Conservation (phyloP, 106 monocot species). For the Amphibolis antarctica region DNA sequence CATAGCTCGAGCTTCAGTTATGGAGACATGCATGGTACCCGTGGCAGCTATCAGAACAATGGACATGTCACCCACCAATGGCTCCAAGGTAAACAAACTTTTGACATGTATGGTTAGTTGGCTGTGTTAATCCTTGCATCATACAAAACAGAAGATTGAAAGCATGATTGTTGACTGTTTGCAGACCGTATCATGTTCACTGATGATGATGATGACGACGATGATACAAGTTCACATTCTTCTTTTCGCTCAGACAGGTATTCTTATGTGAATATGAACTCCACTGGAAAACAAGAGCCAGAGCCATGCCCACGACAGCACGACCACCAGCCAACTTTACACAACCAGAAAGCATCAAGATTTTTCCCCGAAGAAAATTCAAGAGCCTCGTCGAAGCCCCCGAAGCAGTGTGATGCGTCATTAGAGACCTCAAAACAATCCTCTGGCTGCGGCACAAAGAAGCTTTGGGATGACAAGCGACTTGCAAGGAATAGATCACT, state of each 20-base stretch:
- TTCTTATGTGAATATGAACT: slow-evolving; percentile 53
- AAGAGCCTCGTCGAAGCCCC: slow-evolving; percentile 4
- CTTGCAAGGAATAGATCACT: slow-evolving; percentile 43
- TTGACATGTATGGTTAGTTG: background rate
- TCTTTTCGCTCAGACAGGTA: slow-evolving; percentile 51
- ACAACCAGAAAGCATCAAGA: slow-evolving; percentile 20
- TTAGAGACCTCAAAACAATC: slow-evolving; percentile 8
- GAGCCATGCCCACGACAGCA: background rate
- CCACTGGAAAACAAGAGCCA: too few relatives aligned
- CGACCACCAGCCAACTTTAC: background rate
- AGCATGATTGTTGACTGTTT: background rate
- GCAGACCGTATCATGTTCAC: background rate
- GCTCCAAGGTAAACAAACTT: slow-evolving; percentile 33
- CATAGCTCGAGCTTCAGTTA: slow-evolving; percentile 31
- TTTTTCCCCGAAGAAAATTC: slow-evolving; percentile 25
- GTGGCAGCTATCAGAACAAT: slow-evolving; percentile 1
- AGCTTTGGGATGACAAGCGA: slow-evolving; percentile 2
- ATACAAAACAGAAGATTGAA: too few relatives aligned
- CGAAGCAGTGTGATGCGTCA: slow-evolving; percentile 12
- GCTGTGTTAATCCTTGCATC: too few relatives aligned
- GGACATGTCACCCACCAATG: slow-evolving; percentile 16
- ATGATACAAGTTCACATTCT: slow-evolving; percentile 23
- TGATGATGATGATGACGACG: slow-evolving; percentile 6
- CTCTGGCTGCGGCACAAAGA: background rate
- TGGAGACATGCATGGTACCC: slow-evolving; percentile 5